A percentile compares a stretch with the other conserved stretches of the same genome.
phyloP scores from a whole-genome alignment of 2,329 filamentous ascomycete species.

The Elsinoe arachidis region DNA sequence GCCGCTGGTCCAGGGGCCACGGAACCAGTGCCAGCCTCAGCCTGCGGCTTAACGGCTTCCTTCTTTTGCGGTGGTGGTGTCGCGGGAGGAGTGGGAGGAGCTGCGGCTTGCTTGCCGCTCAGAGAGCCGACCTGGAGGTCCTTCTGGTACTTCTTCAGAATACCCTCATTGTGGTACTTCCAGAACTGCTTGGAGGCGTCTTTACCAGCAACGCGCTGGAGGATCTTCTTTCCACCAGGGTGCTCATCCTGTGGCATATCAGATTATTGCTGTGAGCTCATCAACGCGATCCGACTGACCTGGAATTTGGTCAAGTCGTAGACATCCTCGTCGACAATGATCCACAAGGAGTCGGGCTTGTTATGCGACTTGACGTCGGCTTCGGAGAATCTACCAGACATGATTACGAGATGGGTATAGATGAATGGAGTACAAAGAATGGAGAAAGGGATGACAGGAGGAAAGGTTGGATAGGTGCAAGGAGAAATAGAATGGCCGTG shows the following conservation, averaged over 20 bases:
- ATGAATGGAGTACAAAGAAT: background rate
- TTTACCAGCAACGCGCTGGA: conserved; percentile 57
- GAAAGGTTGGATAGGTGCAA: conserved; percentile 4
- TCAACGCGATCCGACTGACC: background rate
- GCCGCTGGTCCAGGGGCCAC: conserved; percentile 32
- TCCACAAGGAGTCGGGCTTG: conserved; percentile 76
- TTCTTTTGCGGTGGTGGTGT: conserved; percentile 38
- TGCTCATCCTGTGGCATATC: conserved; percentile 51
- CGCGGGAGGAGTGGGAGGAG: conserved; percentile 43
- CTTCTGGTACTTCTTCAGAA: conserved; percentile 71
- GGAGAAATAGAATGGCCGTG: conserved; percentile 11
- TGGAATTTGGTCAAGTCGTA: conserved; percentile 75
- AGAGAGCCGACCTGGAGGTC: conserved; percentile 80
- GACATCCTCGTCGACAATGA: conserved; percentile 88
- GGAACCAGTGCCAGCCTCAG: conserved; percentile 48
- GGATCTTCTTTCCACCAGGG: conserved; percentile 55
- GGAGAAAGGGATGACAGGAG: background rate
- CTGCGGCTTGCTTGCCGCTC: conserved; percentile 65
- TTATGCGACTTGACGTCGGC: conserved; percentile 87
- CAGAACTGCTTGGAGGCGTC: conserved; percentile 59
- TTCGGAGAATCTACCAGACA: conserved; percentile 80
- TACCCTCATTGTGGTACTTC: conserved; percentile 72
- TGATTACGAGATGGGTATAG: conserved; percentile 35
- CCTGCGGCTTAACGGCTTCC: conserved; percentile 48
- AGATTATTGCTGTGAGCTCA: conserved; percentile 33